A percentile compares a stretch with the other conserved stretches of the same genome.
Evolutionary conservation across 768 basidiomycete species (phyloP).

Genomic region (Kwoniella sp.): DNA sequence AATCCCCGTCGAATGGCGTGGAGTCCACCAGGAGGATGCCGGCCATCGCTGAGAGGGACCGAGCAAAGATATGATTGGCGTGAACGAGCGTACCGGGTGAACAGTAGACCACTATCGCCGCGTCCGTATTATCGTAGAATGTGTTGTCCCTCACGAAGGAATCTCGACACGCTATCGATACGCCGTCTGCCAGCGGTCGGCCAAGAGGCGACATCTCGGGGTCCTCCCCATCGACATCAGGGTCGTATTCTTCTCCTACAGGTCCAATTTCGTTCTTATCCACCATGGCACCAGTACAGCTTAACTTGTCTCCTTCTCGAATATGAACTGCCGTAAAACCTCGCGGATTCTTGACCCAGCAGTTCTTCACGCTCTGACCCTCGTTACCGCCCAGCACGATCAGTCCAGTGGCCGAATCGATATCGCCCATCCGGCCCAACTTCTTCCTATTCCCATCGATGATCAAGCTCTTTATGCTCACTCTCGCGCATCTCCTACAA

Average conservation of each 20-base stretch:
- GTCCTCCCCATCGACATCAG: constrained; percentile 54
- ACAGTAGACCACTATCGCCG: constrained; percentile 57
- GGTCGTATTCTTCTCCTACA: constrained; percentile 56
- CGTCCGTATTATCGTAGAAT: constrained; percentile 58
- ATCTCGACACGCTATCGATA: constrained; percentile 58
- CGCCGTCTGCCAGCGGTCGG: constrained; percentile 58
- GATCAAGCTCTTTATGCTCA: constrained; percentile 47
- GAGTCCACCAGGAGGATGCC: constrained; percentile 58
- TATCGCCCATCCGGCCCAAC: constrained; percentile 50
- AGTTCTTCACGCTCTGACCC: constrained; percentile 49
- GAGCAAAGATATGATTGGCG: constrained; percentile 56
- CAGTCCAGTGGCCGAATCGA: constrained; percentile 37
- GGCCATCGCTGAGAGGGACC: constrained; percentile 55
- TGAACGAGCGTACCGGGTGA: constrained; percentile 57
- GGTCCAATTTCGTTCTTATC: constrained; percentile 57
- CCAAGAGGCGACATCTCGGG: constrained; percentile 54
- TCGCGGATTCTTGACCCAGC: constrained; percentile 51
- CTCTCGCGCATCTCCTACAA: constrained; percentile 55
- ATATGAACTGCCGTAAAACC: constrained; percentile 57
- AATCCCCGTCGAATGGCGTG: constrained; percentile 58
- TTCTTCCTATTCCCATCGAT: constrained; percentile 55
- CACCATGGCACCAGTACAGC: constrained; percentile 51
- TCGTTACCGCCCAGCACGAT: constrained; percentile 56
- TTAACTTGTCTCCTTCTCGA: constrained; percentile 55
- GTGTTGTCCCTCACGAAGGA: constrained; percentile 54